Base-by-base conservation (phyloP, 1,284 basidiomycete species). In the Singerocomus rubriflavus region DNA sequence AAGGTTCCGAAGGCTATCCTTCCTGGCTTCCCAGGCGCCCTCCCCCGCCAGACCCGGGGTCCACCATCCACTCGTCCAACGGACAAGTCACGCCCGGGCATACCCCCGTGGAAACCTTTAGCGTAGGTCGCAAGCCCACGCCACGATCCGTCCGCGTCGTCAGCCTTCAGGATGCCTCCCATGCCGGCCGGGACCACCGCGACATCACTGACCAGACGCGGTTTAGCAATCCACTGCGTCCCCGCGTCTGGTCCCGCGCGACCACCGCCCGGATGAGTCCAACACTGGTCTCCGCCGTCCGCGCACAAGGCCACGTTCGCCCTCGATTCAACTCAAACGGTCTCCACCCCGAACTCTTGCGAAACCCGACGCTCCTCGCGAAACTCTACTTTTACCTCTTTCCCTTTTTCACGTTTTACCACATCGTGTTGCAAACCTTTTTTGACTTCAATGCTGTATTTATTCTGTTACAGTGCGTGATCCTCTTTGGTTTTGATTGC, bases 361-460 rank as follows among this genome's bases (percentile, higher is more conserved):
- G 78, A 54, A 80, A 77, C 61, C 85, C 85, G 2, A 79, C 78
- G 29, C 63, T 68, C 60, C 72, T 71, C 58, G 77, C 77, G 55
- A 79, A 73, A 54, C 59, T 85, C 33, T 82, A 83, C 65, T 90
- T 81, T 66, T 82, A 78, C 60, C 59, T 86, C 27, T 83, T 81
- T 63, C 85, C 84, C 21, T 41, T 90, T 31, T 69, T 88, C 57
- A 76, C 82, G 5, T 82, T 90, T 65, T 81, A 78, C 17, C 84
- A 88, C 63, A 71, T 91, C 38, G 81, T 81, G 17, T 64, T 88
- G 14, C 88, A 91, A 68, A 82, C 84, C 2, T 91, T 84, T 62
- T 82, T 91, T 65, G 88, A 91, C 63, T 88, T 91, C 69, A 90
- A 90, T 64, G 81, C 82, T 62, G 83, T 84, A 60, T 91, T 81